Conservation (phyloP, 2,329 filamentous ascomycete species). For the Blastomyces silverae region DNA sequence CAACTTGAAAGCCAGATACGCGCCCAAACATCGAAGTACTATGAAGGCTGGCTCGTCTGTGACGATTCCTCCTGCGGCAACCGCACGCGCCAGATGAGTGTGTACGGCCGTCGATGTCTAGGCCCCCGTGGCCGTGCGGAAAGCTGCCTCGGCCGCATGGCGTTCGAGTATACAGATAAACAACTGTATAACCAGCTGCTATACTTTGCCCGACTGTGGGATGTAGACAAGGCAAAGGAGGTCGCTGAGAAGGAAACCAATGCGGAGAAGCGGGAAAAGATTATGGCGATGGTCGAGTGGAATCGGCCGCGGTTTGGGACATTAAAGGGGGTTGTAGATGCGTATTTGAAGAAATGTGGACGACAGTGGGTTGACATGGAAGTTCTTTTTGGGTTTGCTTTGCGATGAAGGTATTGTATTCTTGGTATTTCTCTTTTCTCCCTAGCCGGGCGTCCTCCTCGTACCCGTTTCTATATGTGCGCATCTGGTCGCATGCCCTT, state of each 20-base stretch:
- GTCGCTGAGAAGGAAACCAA: constrained; percentile 46
- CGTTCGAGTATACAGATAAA: constrained; percentile 80
- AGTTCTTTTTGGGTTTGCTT: constrained; percentile 63
- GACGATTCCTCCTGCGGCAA: constrained; percentile 81
- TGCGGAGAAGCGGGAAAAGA: constrained; percentile 55
- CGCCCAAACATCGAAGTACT: constrained; percentile 71
- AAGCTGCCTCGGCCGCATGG: constrained; percentile 81
- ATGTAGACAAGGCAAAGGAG: constrained; percentile 71
- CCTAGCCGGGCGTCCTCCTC: constrained; percentile 9
- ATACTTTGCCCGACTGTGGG: constrained; percentile 78
- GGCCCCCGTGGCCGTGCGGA: constrained; percentile 77
- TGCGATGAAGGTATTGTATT: constrained; percentile 25
- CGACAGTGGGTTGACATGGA: constrained; percentile 94
- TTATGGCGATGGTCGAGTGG: constrained; percentile 68
- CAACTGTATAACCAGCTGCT: constrained; percentile 90
- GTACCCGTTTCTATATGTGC: constrained; percentile 9
- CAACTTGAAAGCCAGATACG: constrained; percentile 84
- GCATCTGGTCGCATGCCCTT: neutral
- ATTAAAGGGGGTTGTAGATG: constrained; percentile 68
- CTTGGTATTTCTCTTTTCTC: constrained; percentile 28
- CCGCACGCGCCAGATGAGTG: constrained; percentile 83
- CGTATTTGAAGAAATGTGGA: constrained; percentile 82
- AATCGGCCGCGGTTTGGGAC: constrained; percentile 75
- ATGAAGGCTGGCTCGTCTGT: constrained; percentile 85
- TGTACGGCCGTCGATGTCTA: constrained; percentile 84